Conservation (phyloP, 2,329 filamentous ascomycete species). For the Penicillium sumatraense region DNA sequence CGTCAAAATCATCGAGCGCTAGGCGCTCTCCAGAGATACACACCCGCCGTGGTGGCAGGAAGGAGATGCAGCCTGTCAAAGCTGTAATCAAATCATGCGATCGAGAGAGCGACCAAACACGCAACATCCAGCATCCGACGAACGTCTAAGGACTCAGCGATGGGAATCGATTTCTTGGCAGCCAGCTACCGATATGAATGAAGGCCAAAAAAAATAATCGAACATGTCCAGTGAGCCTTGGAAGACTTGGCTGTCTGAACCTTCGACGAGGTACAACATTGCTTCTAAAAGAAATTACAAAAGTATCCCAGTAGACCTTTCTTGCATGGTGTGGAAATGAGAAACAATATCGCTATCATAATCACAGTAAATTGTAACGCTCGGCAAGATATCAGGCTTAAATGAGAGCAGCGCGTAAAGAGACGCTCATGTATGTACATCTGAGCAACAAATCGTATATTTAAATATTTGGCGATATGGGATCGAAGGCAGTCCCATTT, state of each 20-base stretch:
- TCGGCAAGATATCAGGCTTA: conserved; percentile 1
- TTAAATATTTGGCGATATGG: not conserved
- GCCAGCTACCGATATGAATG: too few relatives aligned
- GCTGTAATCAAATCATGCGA: not conserved
- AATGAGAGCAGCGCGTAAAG: not conserved
- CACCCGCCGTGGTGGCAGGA: not conserved
- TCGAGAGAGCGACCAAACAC: not conserved
- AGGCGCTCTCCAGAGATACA: too few relatives aligned
- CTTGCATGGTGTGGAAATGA: not conserved
- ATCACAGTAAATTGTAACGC: not conserved
- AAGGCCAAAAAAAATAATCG: too few relatives aligned
- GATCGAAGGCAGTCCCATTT: not conserved
- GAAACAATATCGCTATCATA: not conserved
- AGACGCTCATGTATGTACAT: not conserved
- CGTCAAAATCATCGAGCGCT: not conserved
- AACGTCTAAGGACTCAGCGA: too few relatives aligned
- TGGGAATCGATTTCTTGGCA: too few relatives aligned
- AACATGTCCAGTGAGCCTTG: too few relatives aligned
- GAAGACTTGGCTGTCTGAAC: too few relatives aligned
- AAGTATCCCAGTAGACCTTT: too few relatives aligned
- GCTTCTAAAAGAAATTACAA: not conserved
- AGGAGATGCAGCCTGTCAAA: not conserved
- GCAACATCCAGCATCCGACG: too few relatives aligned
- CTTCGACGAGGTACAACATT: not conserved
- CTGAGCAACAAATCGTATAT: not conserved